Evolutionary conservation across 2,329 filamentous ascomycete species (phyloP), one percentile per base, ranked within the genome.

Genomic region (Neonectria sp.): DNA sequence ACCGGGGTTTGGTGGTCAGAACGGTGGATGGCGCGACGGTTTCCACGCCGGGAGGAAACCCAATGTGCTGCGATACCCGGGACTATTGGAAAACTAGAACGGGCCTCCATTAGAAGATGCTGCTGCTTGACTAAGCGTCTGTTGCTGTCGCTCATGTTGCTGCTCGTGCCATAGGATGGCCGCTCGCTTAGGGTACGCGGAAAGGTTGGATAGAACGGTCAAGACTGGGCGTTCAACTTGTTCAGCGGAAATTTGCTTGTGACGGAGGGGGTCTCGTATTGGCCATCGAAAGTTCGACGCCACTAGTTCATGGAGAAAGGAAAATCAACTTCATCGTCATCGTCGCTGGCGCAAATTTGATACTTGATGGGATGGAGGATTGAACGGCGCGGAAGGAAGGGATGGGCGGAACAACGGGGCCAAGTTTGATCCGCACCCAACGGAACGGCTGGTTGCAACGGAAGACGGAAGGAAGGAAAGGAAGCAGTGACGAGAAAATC

Each of bases 401-500:
- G 25, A 25, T 37, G 33, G 37, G 37, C 55, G 61, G 43, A 53
- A 6, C 27, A 57, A 40, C 55, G 55, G 55, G 40, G 33, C 24
- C n/a, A 33, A 27, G 40, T 46, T 59, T 64, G 61, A 64, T 64
- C 55, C 61, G 61, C 43, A 17, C 31, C 25, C 49, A 45, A 40
- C 40, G 43, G 49, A 52, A n/a, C 55, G 49, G 48, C 17, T 57
- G 27, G 27, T 33, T 46, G 60, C 53, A 51, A 49, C 40, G 61
- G 57, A 67, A 37, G 57, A 56, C 63, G 70, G 72, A 60, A 71
- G 56, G 63, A 65, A 62, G 65, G 70, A 58, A 53, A 55, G 68
- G 67, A 65, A 66, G 55, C 46, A 9, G 58, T 64, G 46, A 60
- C 64, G 60, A 57, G 63, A 60, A 49, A 60, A 61, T 52, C 48